Evolutionary conservation across 1,139 yeast genomes (phyloP), one percentile per base, ranked within the genome.

Genomic region (Sugiyamaella xylanicola): DNA sequence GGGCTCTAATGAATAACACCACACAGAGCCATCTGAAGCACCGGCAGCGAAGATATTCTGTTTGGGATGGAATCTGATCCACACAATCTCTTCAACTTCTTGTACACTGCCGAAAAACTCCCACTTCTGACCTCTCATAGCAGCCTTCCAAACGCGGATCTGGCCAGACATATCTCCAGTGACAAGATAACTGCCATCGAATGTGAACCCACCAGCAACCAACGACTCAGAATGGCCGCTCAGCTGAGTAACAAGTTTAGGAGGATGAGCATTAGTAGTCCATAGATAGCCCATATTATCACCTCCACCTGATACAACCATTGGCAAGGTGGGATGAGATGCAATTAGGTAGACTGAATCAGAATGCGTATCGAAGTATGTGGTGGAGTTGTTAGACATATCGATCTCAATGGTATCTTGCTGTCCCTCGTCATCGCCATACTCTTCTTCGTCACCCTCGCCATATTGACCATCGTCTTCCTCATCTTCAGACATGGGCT

Each of bases 131-230:
- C 95, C 97, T 44, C 86, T 85, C 67, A 85, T 85, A 43, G 79
- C 73, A 1, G 91, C 75, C 67, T 83, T 82, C 75, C 87, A 89
- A 13, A 91, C 84, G 63, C 89, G 79, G 39, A 93, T 77, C 63
- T 83, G 83, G 55, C 99, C 99, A 53, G 84, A 84, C 99, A 93
- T 93, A 71, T 95, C 99, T 48, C 93, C 98, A 5, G 97, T 87
- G 8, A 93, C 80, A 43, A 88, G 77, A 67, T 76, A 90, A 49
- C 82, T 78, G 21, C 99, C 99, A 64, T 90, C 95, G 40, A 76
- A 73, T 0, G 96, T 85, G 72, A 95, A 93, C 0, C 85, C 89
- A 49, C 95, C 93, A 8, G 91, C 78, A 53, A 90, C 81, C 8
- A 93, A 95, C 27, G 96, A 87, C 69, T 93, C 99, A 43, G 85